phyloP scores from a whole-genome alignment of 2,329 filamentous ascomycete species.

The Aspergillus bombycis region DNA sequence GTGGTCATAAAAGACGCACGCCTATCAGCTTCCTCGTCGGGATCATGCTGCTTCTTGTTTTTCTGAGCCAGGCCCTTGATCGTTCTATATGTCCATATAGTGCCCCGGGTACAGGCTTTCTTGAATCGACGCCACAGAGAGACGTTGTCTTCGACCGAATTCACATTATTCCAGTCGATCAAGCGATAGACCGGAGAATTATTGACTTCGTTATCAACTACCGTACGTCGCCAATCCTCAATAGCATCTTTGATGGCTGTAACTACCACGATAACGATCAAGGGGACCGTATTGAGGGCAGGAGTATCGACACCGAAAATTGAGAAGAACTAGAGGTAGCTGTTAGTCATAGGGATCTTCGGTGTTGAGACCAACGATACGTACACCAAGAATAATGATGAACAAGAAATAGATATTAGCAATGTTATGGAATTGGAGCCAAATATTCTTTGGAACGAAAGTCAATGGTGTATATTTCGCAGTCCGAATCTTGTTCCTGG shows the following conservation, averaged over 20 bases:
- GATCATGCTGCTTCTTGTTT: slow-evolving; percentile 41
- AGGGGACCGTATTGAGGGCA: slow-evolving; percentile 82
- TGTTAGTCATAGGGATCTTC: slow-evolving; percentile 23
- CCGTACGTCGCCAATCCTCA: slow-evolving; percentile 90
- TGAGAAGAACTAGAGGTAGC: slow-evolving; percentile 73
- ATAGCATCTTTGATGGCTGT: slow-evolving; percentile 94
- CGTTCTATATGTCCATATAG: slow-evolving; percentile 59
- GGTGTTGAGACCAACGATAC: slow-evolving; percentile 36
- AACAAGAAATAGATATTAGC: slow-evolving; percentile 99
- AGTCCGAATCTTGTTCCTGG: slow-evolving; percentile 95
- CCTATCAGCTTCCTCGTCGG: slow-evolving; percentile 52
- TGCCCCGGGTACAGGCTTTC: slow-evolving; percentile 74
- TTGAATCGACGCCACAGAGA: slow-evolving; percentile 86
- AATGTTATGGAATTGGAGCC: slow-evolving; percentile 97
- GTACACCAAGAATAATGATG: slow-evolving; percentile 88
- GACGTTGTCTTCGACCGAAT: slow-evolving; percentile 83
- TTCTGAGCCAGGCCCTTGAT: slow-evolving; percentile 54
- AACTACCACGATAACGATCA: slow-evolving; percentile 88
- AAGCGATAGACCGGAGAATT: slow-evolving; percentile 93
- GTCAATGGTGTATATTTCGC: slow-evolving; percentile 96
- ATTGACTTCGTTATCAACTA: slow-evolving; percentile 91
- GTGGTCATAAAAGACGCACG: slow-evolving; percentile 70
- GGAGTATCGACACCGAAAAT: slow-evolving; percentile 94
- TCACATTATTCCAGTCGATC: slow-evolving; percentile 88
- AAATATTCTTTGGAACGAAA: slow-evolving; percentile 95